Percentiles rank a stretch among this genome's conserved stretches.
Evolutionary conservation across 345 rosid species (phyloP).

Genomic region (Orychophragmus violaceus): DNA sequence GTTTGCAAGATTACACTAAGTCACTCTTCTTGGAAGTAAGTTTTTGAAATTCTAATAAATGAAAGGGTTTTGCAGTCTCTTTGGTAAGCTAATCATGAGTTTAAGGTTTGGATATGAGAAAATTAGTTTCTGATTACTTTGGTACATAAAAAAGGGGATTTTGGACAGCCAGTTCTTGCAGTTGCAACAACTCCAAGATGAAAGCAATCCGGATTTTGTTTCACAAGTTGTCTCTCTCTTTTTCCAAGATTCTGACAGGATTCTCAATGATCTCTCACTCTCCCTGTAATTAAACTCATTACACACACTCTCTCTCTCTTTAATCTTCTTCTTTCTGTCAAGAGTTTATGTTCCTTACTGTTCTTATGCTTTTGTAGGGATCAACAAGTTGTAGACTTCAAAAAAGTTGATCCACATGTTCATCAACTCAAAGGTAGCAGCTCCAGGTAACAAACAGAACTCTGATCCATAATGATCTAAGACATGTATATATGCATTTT

Average conservation of each 20-base stretch:
- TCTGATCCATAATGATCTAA: background rate
- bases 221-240: conserved; percentile 88
- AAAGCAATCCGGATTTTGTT: conserved; percentile 94
- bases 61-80: background rate
- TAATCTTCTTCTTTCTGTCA: background rate
- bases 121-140: background rate
- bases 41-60: too few species aligned
- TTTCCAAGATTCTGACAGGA: conserved; percentile 86
- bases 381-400: conserved; percentile 76
- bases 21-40: conserved; percentile 76
- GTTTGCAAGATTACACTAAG: conserved; percentile 60
- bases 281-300: conserved; percentile 45
- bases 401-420: conserved; percentile 76
- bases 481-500: background rate
- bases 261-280: conserved; percentile 72
- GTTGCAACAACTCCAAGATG: conserved; percentile 92
- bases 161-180: conserved; percentile 80
- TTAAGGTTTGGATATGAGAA: background rate
- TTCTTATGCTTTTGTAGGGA: conserved; percentile 36
- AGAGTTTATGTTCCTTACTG: background rate
- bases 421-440: conserved; percentile 99
- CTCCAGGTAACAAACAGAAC: conserved; percentile 55
- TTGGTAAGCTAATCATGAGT: background rate
- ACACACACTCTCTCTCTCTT: background rate
- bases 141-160: conserved; percentile 65